Evolutionary conservation across 768 basidiomycete genomes (phyloP).

Genomic region (Macrolepiota dolichaula): DNA sequence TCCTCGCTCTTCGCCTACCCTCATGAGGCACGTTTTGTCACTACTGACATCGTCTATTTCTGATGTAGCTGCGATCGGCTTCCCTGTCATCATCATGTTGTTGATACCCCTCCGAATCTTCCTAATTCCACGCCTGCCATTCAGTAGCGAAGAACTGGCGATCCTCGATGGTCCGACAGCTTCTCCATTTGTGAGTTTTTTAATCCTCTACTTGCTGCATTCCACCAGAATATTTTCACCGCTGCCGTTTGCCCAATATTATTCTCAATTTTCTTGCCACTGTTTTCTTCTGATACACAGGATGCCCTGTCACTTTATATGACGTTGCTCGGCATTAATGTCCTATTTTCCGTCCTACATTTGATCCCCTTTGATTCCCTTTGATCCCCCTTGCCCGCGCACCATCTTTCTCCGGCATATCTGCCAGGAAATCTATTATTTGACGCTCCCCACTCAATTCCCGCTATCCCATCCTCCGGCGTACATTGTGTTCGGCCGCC

Average conservation of each 20-base stretch:
- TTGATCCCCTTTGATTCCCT: background rate
- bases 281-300: background rate
- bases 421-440: background rate
- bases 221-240: background rate
- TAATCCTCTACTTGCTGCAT: slow-evolving; percentile 37
- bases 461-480: background rate
- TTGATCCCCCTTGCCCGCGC: background rate
- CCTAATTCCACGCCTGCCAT: slow-evolving; percentile 71
- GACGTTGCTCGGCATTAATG: background rate
- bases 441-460: background rate
- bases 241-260: background rate
- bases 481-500: background rate
- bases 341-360: background rate
- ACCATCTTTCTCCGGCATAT: background rate
- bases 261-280: background rate
- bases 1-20: background rate
- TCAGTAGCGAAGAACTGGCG: slow-evolving; percentile 72
- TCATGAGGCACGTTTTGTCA: slow-evolving; percentile 29
- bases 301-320: background rate
- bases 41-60: slow-evolving; percentile 10
- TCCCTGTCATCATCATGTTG: slow-evolving; percentile 84
- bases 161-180: slow-evolving; percentile 91
- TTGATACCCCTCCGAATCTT: slow-evolving; percentile 73
- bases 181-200: slow-evolving; percentile 69
- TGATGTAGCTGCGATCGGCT: slow-evolving; percentile 75